Conservation (phyloP, 345 rosid species). For the Draba incana region DNA sequence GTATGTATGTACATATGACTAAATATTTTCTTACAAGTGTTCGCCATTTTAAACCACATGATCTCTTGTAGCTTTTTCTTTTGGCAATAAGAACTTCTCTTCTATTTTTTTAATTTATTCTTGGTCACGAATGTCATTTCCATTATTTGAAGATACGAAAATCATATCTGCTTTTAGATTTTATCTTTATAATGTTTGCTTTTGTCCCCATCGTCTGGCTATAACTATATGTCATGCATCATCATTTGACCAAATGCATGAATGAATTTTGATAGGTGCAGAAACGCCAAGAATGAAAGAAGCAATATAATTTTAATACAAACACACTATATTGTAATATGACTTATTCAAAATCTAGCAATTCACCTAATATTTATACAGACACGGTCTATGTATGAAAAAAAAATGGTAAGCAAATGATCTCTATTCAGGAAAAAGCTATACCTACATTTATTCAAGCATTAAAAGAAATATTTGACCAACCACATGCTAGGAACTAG, state of each 20-base stretch:
- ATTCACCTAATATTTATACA: no score
- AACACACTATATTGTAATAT: not conserved
- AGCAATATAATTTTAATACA: not conserved
- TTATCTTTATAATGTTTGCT: not conserved
- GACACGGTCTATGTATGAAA: no score
- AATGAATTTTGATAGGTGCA: not conserved
- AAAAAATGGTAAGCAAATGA: no score
- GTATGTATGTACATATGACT: not conserved
- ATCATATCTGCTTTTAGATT: slow-evolving; percentile 21
- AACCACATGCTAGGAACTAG: no score
- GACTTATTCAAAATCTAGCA: not conserved
- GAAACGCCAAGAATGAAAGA: not conserved
- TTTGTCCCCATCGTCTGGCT: not conserved
- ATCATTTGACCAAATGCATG: slow-evolving; percentile 19
- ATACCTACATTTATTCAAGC: no score
- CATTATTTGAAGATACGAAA: slow-evolving; percentile 3
- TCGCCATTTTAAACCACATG: not conserved
- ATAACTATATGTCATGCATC: slow-evolving; percentile 1
- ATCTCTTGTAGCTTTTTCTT: not conserved
- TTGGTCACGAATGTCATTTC: slow-evolving; percentile 3
- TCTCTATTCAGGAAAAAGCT: no score
- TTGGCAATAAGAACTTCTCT: not conserved
- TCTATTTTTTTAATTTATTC: not conserved
- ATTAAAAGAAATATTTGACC: no score
- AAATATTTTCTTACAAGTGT: not conserved